Evolutionary conservation across 495 filamentous ascomycete genomes (phyloP).

Genomic region (Trichoderma gamsii): DNA sequence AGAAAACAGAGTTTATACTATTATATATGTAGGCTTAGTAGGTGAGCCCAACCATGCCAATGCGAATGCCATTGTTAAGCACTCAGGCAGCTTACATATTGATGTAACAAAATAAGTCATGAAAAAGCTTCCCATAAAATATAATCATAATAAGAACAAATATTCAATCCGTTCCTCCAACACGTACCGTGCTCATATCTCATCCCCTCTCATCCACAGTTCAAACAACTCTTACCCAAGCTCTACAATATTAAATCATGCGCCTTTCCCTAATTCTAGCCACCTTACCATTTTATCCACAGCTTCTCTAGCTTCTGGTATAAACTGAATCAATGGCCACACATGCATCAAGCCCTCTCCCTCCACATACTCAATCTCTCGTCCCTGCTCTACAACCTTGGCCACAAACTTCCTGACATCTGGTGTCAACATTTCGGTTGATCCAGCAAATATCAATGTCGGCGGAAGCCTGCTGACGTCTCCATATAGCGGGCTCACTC

Average conservation of each 20-base stretch:
- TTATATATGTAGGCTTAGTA: too few species aligned
- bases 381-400: neutral
- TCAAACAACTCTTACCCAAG: too few species aligned
- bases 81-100: too few species aligned
- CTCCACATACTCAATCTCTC: conserved; percentile 4
- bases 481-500: neutral
- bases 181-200: too few species aligned
- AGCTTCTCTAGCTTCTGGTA: neutral
- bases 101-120: too few species aligned
- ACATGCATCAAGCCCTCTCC: conserved; percentile 8
- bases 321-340: neutral
- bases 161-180: too few species aligned
- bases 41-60: too few species aligned
- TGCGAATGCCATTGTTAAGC: too few species aligned
- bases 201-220: too few species aligned
- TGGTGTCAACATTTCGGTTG: conserved; percentile 1
- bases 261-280: neutral
- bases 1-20: neutral
- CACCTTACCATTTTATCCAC: neutral
- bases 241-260: neutral
- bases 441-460: neutral
- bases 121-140: too few species aligned
- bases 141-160: too few species aligned
- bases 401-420: neutral
- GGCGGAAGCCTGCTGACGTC: neutral